Evolutionary conservation across 1,284 basidiomycete genomes (phyloP), one percentile per base, ranked within the genome.

Genomic region (Puccinia novopanici): DNA sequence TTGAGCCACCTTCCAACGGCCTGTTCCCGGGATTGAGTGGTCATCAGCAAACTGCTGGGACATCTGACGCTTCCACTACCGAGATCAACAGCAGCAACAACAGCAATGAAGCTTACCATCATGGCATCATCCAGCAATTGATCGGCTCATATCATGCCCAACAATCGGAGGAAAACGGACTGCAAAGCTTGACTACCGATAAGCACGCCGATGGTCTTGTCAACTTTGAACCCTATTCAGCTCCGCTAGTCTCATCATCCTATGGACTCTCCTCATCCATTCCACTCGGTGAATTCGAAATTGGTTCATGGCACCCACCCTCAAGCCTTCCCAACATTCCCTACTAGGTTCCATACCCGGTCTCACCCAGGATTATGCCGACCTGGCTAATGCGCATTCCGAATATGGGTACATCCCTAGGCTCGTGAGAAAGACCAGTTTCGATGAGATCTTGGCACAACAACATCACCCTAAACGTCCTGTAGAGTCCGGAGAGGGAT

Each of bases 371-470:
- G 78, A 74, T 50, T 45, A 54, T 27, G 78, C 78, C 17, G 61
- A 74, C 40, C 15, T 63, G 2, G 70, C 61, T 40, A 80, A 80
- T 40, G 78, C 78, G 9, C 61, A 73, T 67, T n/a, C 78, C 15
- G 78, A 80, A 65, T 80, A 74, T 67, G 78, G 78, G 24, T 73
- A 71, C 12, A 63, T 80, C 24, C 78, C 78, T 34, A 42, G 78
- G 50, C 15, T 80, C 42, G 78, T 80, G 10, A 55, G 78, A 22
- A 80, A 80, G 40, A 80, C 78, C 4, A 80, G 78, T 45, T 80
- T 73, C 37, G 78, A 80, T 74, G 78, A 80, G 19, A 80, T 72
- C 10, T 72, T 79, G 57, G 67, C 68, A 34, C 77, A 79, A 54
- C 76, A 71, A 27, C 48, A 48, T 61, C 73, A 73, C 12, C 71